Evolutionary conservation across 75 land plant species (phyloP), one percentile per base, ranked within the genome.

Genomic region (Selaginella tamariscina): DNA sequence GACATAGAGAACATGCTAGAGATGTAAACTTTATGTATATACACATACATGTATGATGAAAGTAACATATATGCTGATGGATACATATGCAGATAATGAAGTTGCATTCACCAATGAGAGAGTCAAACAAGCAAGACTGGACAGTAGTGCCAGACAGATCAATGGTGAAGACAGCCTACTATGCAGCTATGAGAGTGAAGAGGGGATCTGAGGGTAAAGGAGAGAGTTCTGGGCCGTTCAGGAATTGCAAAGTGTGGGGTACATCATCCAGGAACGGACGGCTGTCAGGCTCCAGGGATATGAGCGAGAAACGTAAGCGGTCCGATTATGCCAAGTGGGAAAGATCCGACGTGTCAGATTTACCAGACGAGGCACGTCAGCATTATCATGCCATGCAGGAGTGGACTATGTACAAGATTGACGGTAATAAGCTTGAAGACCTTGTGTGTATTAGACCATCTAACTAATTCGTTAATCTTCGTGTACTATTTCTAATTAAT

Each of bases 251-350:
- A 54, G 83, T 86, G 27, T 88, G 94, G 97, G 97, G 85, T 33
- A 72, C 60, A 30, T 27, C 73, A 27, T 68, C 74, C 2, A 32
- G 39, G 1, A 69, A 30, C 29, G 84, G 82, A 0, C 89, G 83
- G 8, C 32, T 88, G 31, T 88, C 97, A 33, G 93, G 97, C 33
- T 82, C 97, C 28, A 65, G 72, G 2, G 84, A 81, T 70, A 92
- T 92, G 94, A 82, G 85, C 64, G 74, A 74, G 27, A 31, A 67
- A 1, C 75, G 97, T 27, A 79, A 60, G 49, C 33, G 74, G n/a
- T 92, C 97, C 63, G 84, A 88, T 67, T 92, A 92, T 76, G 79
- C 55, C 32, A 86, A 84, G 55, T 92, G 97, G 97, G 97, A 92
- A 71, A n/a, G 68, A 26, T 70, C 82, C 66, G 74, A 74, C 13